Percentiles rank a stretch among this genome's conserved stretches.
phyloP scores from a whole-genome alignment of 768 basidiomycete species.

The Rhizopogon vesiculosus region DNA sequence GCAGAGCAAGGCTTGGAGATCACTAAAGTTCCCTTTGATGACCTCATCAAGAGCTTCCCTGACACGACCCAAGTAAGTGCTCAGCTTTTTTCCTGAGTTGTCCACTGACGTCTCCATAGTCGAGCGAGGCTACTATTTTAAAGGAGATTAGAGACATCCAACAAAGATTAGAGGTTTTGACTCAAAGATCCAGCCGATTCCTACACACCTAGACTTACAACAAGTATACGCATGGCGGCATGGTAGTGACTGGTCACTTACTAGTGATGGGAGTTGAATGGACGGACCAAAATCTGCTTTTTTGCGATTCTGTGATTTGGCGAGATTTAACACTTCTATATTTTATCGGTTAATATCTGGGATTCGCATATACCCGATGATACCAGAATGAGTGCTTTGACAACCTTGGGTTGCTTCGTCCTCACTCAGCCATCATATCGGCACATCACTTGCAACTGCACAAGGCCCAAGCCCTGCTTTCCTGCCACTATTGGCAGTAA shows the following conservation, averaged over 20 bases:
- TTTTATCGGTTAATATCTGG: too few species aligned
- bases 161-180: constrained; percentile 32
- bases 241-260: neutral
- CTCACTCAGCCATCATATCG: too few species aligned
- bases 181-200: constrained; percentile 28
- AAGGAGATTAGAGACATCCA: constrained; percentile 59
- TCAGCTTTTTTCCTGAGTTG: constrained; percentile 3
- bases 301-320: neutral
- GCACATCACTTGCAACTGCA: too few species aligned
- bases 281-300: neutral
- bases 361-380: too few species aligned
- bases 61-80: constrained; percentile 60
- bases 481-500: too few species aligned
- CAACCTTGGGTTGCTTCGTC: too few species aligned
- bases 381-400: too few species aligned
- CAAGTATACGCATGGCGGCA: neutral
- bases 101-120: constrained; percentile 36
- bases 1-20: constrained; percentile 56
- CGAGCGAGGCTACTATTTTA: constrained; percentile 63
- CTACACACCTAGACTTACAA: constrained; percentile 10
- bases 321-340: neutral
- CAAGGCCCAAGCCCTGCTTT: too few species aligned
- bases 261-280: neutral
- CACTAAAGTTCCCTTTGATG: constrained; percentile 63
- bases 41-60: constrained; percentile 69